Percentiles rank a stretch among this genome's conserved stretches.
Evolutionary conservation across 2,329 filamentous ascomycete species (phyloP).

Genomic region (Stagonosporopsis rhizophila): DNA sequence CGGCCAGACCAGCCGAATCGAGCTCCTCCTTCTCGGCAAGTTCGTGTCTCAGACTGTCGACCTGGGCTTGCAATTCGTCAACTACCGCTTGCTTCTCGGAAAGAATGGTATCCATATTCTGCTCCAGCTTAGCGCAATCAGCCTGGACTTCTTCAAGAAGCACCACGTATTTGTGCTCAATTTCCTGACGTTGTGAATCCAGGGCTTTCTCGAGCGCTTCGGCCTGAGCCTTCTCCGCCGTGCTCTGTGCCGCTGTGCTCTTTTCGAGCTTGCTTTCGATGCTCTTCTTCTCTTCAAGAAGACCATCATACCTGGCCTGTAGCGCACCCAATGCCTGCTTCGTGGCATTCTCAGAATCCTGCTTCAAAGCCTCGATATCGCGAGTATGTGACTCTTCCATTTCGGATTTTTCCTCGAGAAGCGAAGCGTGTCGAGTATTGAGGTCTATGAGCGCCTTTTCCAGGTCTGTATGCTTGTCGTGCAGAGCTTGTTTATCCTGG

Average conservation of each 20-base stretch:
- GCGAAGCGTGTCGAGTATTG: conserved; percentile 37
- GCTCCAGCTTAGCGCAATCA: conserved; percentile 34
- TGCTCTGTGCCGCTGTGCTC: conserved; percentile 23
- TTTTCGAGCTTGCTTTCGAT: conserved; percentile 29
- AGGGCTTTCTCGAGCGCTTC: conserved; percentile 29
- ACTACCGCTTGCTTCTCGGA: conserved; percentile 34
- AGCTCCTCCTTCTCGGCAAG: conserved; percentile 28
- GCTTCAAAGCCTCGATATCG: conserved; percentile 40
- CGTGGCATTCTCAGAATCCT: conserved; percentile 37
- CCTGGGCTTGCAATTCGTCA: conserved; percentile 33
- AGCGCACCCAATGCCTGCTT: conserved; percentile 38
- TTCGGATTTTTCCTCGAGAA: conserved; percentile 39
- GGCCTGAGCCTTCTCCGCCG: conserved; percentile 30
- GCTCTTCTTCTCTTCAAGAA: conserved; percentile 28
- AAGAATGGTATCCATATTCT: conserved; percentile 35
- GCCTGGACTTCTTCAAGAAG: conserved; percentile 41
- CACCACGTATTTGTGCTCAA: conserved; percentile 41
- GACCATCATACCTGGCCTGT: conserved; percentile 34
- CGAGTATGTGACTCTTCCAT: conserved; percentile 41
- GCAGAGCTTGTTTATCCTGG: conserved; percentile 27
- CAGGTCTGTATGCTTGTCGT: conserved; percentile 29
- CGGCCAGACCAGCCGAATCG: conserved; percentile 23
- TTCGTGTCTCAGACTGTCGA: conserved; percentile 32
- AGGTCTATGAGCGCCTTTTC: conserved; percentile 40
- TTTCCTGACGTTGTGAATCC: conserved; percentile 31